Conservation (phyloP, 768 basidiomycete genomes). For the Leccinum disarticulatum region DNA sequence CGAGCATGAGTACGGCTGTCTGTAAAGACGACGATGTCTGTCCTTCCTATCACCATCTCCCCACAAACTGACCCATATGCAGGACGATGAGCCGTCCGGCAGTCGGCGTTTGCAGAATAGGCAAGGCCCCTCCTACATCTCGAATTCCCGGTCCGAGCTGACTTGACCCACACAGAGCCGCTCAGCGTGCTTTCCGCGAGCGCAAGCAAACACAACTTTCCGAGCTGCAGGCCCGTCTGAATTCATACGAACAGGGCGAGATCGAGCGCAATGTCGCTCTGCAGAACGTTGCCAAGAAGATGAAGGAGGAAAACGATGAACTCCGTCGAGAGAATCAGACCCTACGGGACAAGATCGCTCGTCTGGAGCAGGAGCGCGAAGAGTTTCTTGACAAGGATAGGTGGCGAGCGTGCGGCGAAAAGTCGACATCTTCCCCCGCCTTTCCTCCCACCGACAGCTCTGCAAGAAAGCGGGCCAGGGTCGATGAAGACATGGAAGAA, state of each 20-base stretch:
- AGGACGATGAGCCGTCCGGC: constrained; percentile 54
- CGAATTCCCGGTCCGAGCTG: constrained; percentile 4
- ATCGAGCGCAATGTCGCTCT: constrained; percentile 84
- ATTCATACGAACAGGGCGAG: constrained; percentile 88
- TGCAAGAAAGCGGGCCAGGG: constrained; percentile 40
- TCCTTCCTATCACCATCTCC: constrained; percentile 9
- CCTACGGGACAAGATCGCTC: constrained; percentile 52
- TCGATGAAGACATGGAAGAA: constrained; percentile 25
- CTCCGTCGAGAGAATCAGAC: constrained; percentile 65
- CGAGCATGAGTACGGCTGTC: constrained; percentile 21
- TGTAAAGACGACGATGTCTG: constrained; percentile 52
- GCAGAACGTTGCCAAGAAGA: constrained; percentile 76
- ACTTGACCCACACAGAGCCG: constrained; percentile 53
- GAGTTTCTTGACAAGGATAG: constrained; percentile 40
- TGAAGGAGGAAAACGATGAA: constrained; percentile 84
- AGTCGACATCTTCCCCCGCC: constrained; percentile 34
- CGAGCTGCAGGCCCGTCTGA: constrained; percentile 82
- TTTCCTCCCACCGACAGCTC: constrained; percentile 22
- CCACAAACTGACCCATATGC: constrained; percentile 9
- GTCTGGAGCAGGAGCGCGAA: constrained; percentile 41
- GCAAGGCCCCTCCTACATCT: constrained; percentile 33
- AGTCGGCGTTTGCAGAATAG: constrained; percentile 74
- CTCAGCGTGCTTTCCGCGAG: constrained; percentile 88
- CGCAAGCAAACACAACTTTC: constrained; percentile 87
- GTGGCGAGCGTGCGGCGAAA: constrained; percentile 61